A percentile compares a stretch with the other conserved stretches of the same genome.
Conservation (phyloP, 257 asterid species). For the Fraxinus quadrangulata region DNA sequence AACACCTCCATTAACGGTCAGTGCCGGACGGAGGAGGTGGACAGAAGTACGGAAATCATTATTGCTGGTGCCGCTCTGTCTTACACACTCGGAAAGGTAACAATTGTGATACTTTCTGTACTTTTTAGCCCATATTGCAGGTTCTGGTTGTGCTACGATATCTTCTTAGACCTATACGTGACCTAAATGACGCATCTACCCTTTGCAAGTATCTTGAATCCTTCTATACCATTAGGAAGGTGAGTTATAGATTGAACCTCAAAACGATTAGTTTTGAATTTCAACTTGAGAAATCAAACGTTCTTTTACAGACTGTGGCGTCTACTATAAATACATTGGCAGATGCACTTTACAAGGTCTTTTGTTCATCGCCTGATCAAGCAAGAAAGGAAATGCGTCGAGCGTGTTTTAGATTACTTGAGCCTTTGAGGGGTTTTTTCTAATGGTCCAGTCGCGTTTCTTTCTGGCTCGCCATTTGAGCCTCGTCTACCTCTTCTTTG, state of each 20-base stretch:
- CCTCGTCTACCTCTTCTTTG: neutral
- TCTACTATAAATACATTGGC: constrained; percentile 80
- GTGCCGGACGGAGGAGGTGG: constrained; percentile 51
- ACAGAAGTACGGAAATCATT: constrained; percentile 61
- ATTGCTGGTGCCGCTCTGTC: too few species aligned
- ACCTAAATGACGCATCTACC: constrained; percentile 42
- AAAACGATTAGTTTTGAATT: neutral
- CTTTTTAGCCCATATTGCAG: neutral
- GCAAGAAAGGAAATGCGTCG: constrained; percentile 68
- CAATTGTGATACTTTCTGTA: too few species aligned
- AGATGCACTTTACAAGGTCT: constrained; percentile 8
- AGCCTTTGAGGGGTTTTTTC: constrained; percentile 62
- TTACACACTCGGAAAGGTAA: constrained; percentile 32
- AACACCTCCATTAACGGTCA: constrained; percentile 8
- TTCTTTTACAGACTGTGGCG: constrained; percentile 65
- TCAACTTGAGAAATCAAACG: neutral
- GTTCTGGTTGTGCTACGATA: constrained; percentile 47
- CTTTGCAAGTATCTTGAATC: constrained; percentile 57
- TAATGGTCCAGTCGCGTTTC: constrained; percentile 57
- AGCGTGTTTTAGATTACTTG: constrained; percentile 71
- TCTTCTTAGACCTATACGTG: constrained; percentile 51
- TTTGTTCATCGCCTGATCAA: constrained; percentile 68
- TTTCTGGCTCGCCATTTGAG: constrained; percentile 59
- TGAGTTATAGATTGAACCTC: constrained; percentile 10
- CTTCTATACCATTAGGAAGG: constrained; percentile 68